Conservation (phyloP, 2,329 filamentous ascomycete genomes). For the Fusarium mundagurra region DNA sequence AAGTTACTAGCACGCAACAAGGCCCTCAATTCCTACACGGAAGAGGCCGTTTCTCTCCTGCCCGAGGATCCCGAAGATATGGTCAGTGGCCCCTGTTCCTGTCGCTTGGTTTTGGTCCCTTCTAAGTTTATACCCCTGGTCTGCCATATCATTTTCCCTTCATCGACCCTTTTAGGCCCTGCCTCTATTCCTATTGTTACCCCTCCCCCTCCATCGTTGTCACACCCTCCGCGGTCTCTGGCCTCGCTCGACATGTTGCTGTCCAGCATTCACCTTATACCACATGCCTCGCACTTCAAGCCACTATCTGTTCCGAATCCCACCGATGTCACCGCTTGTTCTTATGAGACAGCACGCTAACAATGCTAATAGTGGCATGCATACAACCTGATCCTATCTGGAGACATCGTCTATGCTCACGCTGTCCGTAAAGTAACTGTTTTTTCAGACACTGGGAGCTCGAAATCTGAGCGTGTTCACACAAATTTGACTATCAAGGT, state of each 20-base stretch:
- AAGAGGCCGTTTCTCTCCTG: slow-evolving; percentile 54
- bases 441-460: slow-evolving; percentile 59
- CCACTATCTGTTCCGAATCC: slow-evolving; percentile 7
- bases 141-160: slow-evolving; percentile 5
- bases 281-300: slow-evolving; percentile 8
- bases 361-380: slow-evolving; percentile 61
- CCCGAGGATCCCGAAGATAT: slow-evolving; percentile 60
- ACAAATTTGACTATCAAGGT: slow-evolving; percentile 67
- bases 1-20: slow-evolving; percentile 53
- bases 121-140: slow-evolving; percentile 19
- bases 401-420: slow-evolving; percentile 64
- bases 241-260: not conserved
- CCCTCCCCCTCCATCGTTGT: slow-evolving; percentile 27
- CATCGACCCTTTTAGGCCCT: slow-evolving; percentile 16
- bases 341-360: slow-evolving; percentile 25
- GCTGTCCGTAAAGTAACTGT: slow-evolving; percentile 65
- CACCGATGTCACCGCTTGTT: slow-evolving; percentile 19
- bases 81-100: slow-evolving; percentile 45
- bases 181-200: slow-evolving; percentile 28
- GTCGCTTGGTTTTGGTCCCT: slow-evolving; percentile 5
- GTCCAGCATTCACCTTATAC: slow-evolving; percentile 4
- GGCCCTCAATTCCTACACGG: slow-evolving; percentile 51
- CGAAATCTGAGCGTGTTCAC: slow-evolving; percentile 64
- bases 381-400: slow-evolving; percentile 66
- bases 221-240: slow-evolving; percentile 26